Conservation (phyloP, 345 rosid genomes). For the Microthlaspi erraticum region DNA sequence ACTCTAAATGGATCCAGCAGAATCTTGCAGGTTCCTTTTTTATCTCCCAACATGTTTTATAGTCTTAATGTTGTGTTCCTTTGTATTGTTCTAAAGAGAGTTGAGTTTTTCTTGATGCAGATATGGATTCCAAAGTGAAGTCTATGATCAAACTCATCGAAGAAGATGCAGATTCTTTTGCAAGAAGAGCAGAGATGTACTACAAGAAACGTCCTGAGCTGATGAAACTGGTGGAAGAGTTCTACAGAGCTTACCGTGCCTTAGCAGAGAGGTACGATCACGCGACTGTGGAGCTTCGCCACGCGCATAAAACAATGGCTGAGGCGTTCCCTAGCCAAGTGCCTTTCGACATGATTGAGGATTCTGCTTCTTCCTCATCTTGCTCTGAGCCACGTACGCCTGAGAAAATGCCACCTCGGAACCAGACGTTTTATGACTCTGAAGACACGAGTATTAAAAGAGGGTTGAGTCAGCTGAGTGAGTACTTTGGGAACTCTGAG, state of each 20-base stretch:
- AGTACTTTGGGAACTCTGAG: slow-evolving; percentile 47
- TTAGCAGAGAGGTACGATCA: slow-evolving; percentile 96
- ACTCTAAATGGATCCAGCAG: slow-evolving; percentile 99
- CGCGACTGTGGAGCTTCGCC: slow-evolving; percentile 88
- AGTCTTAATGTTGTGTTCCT: slow-evolving; percentile 6
- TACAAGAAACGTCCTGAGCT: slow-evolving; percentile 98
- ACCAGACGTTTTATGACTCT: slow-evolving; percentile 44
- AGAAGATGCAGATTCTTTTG: slow-evolving; percentile 99
- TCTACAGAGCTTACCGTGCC: slow-evolving; percentile 97
- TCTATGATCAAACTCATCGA: slow-evolving; percentile 95
- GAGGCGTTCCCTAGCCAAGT: slow-evolving; percentile 94
- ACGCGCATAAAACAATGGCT: slow-evolving; percentile 87
- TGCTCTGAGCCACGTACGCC: slow-evolving; percentile 75
- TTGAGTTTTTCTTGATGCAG: slow-evolving; percentile 46
- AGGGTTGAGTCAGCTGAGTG: slow-evolving; percentile 75
- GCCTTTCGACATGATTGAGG: slow-evolving; percentile 63
- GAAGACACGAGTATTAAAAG: slow-evolving; percentile 52
- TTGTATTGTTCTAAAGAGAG: not conserved
- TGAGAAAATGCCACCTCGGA: slow-evolving; percentile 60
- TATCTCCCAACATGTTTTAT: not conserved
- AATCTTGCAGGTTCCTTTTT: slow-evolving; percentile 79
- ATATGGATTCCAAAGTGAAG: slow-evolving; percentile 92
- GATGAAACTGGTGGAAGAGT: slow-evolving; percentile 95
- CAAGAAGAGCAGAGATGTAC: slow-evolving; percentile 99
- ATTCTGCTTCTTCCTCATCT: slow-evolving; percentile 57